Conservation (phyloP, 2,329 filamentous ascomycete genomes). For the Fusarium bactridioides region DNA sequence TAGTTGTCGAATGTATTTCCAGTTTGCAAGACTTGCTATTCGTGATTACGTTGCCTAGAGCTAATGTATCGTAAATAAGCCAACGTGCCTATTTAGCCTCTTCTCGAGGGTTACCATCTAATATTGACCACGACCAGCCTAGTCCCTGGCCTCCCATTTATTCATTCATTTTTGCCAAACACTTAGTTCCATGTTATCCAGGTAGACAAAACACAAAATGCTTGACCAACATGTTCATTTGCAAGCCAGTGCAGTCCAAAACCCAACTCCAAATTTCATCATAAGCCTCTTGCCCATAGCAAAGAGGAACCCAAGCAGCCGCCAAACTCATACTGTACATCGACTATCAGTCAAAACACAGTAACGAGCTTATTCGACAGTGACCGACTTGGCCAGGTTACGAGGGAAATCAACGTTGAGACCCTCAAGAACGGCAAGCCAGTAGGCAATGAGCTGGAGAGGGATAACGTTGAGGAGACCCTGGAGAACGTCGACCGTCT, state of each 20-base stretch:
- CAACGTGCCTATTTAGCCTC: conserved; percentile 26
- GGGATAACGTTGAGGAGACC: conserved; percentile 98
- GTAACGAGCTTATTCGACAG: conserved; percentile 79
- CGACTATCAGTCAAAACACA: conserved; percentile 23
- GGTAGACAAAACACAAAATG: conserved; percentile 33
- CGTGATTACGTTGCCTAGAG: conserved; percentile 35
- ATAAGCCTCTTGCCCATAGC: conserved; percentile 33
- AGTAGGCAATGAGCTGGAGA: conserved; percentile 97
- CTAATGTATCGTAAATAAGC: conserved; percentile 31
- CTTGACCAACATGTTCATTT: conserved; percentile 32
- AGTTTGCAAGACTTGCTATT: conserved; percentile 22
- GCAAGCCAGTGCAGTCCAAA: conserved; percentile 41
- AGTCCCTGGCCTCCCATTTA: conserved; percentile 32
- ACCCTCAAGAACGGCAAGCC: conserved; percentile 95
- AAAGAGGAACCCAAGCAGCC: conserved; percentile 28
- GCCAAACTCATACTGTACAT: conserved; percentile 33
- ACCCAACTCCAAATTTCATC: conserved; percentile 43
- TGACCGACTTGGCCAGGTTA: conserved; percentile 98
- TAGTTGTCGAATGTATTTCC: not conserved
- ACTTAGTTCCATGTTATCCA: conserved; percentile 34
- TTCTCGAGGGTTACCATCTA: conserved; percentile 34
- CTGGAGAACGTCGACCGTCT: conserved; percentile 94
- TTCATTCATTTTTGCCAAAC: conserved; percentile 36
- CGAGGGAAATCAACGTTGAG: conserved; percentile 98
- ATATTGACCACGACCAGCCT: conserved; percentile 34